Evolutionary conservation across 106 monocot species (phyloP).

Genomic region (Allium fistulosum): DNA sequence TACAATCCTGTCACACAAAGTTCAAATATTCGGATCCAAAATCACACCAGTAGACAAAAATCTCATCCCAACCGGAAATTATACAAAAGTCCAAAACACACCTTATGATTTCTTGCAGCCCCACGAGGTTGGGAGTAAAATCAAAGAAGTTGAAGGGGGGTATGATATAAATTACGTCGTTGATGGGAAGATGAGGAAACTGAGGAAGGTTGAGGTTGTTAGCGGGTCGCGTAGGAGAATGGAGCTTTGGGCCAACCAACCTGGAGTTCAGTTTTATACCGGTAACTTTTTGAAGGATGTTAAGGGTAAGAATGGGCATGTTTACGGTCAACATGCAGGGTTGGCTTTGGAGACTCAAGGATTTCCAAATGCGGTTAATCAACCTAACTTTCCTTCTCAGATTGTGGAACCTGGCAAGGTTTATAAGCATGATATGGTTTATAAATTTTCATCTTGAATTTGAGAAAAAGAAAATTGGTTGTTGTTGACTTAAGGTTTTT

Average conservation of each 20-base stretch:
- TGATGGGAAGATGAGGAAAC: conserved; percentile 16
- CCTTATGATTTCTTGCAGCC: conserved; percentile 42
- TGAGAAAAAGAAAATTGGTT: background rate
- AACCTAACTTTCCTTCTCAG: conserved; percentile 50
- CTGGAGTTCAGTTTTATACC: conserved; percentile 54
- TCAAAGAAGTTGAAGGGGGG: conserved; percentile 20
- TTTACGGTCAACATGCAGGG: conserved; percentile 25
- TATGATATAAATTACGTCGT: conserved; percentile 72
- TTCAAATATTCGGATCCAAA: conserved; percentile 42
- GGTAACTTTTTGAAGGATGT: conserved; percentile 25
- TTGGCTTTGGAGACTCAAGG: conserved; percentile 66
- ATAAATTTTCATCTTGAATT: conserved; percentile 36
- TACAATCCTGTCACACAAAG: conserved; percentile 21
- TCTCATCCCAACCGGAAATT: conserved; percentile 45
- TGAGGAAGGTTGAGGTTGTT: conserved; percentile 48
- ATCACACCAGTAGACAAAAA: conserved; percentile 46
- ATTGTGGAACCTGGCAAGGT: conserved; percentile 56
- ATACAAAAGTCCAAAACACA: conserved; percentile 27
- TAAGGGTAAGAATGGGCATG: conserved; percentile 39
- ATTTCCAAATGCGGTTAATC: conserved; percentile 57
- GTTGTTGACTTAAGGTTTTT: too few species aligned
- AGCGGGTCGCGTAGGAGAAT: conserved; percentile 22
- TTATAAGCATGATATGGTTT: conserved; percentile 57
- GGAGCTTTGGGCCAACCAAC: conserved; percentile 57
- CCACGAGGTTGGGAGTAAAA: conserved; percentile 23